Base-by-base conservation (phyloP, 345 rosid genomes). In the Leavenworthia alabamica region DNA sequence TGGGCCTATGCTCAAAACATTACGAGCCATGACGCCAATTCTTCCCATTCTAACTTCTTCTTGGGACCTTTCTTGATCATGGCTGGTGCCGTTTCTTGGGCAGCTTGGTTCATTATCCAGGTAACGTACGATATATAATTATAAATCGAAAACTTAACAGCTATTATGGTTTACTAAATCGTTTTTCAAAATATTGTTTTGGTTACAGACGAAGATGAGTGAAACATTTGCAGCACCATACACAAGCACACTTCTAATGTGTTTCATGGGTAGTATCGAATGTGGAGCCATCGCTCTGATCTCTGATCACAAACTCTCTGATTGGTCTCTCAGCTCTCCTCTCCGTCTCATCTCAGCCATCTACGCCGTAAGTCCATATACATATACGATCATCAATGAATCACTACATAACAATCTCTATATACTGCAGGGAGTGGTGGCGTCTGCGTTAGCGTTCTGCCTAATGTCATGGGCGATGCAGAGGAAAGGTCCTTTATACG, bases 31-130 rank as follows among this genome's bases (percentile, higher is more conserved):
- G 61, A 27, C 46, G 15, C 81, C 11, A 35, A 17, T 55, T 57
- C 75, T 46, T 27, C 37, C 23, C 52, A 76, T 23, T 68, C 83
- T 5, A 79, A 73, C 69, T 72, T 77, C 73, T 45, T 86, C 46
- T 53, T 87, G 33, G 99, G 97, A 12, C 80, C 94, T 12, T 48
- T 84, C 20, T 66, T 86, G 1, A 69, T 93, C 14, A 73, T 93
- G 67, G 79, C 65, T 19, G 86, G 86, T 60, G 43, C 86, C 4
- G 55, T 74, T 40, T 72, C 80, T 52, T 87, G 91, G 87, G 79
- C 99, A 2, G 29, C 80, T 2, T 93, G 99, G 97, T 80, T 85
- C 73, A 77, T 87, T 54, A 64, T 91, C 54, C 98, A 90, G 78
- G 97, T 87, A 73, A 72, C 60, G 20, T n/a, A 4, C 45, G 7